A percentile compares a stretch with the other conserved stretches of the same genome.
Evolutionary conservation across 208 protist genomes (phyloP).

Genomic region (Trypanosoma scelopori): DNA sequence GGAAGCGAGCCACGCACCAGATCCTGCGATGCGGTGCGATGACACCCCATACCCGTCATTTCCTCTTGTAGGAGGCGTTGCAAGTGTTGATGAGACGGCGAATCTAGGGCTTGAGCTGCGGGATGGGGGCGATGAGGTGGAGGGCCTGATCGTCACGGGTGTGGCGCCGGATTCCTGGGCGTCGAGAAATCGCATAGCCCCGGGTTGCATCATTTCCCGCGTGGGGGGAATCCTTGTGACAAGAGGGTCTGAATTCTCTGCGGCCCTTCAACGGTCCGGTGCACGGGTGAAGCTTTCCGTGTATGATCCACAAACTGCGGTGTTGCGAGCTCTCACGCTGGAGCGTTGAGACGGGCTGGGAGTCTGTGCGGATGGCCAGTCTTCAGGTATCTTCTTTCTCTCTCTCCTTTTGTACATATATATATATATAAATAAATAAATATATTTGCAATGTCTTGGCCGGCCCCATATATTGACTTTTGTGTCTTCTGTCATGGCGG

Average conservation of each 20-base stretch:
- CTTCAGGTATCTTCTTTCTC: too few species aligned
- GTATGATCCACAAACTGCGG: conserved; percentile 45
- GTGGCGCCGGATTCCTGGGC: conserved; percentile 36
- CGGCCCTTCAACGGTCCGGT: conserved; percentile 27
- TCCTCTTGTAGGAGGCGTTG: not conserved
- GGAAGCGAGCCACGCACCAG: not conserved
- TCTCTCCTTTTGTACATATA: too few species aligned
- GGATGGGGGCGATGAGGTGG: conserved; percentile 22
- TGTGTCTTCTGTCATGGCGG: too few species aligned
- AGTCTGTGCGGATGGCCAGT: not conserved
- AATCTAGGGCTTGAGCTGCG: conserved; percentile 3
- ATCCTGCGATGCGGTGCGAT: not conserved
- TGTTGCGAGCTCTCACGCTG: conserved; percentile 42
- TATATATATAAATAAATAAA: too few species aligned
- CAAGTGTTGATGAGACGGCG: not conserved
- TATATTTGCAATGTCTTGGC: too few species aligned
- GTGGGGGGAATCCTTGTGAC: conserved; percentile 38
- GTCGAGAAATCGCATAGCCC: conserved; percentile 20
- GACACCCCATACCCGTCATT: not conserved
- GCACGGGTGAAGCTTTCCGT: conserved; percentile 41
- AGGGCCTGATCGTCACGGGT: conserved; percentile 41
- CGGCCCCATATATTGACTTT: too few species aligned
- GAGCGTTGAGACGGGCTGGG: not conserved
- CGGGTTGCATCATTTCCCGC: conserved; percentile 55
- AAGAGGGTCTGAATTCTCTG: conserved; percentile 27